Percentiles rank a stretch among this genome's conserved stretches.
Conservation (phyloP, 2,329 filamentous ascomycete species). For the Bipolaris sorokiniana region DNA sequence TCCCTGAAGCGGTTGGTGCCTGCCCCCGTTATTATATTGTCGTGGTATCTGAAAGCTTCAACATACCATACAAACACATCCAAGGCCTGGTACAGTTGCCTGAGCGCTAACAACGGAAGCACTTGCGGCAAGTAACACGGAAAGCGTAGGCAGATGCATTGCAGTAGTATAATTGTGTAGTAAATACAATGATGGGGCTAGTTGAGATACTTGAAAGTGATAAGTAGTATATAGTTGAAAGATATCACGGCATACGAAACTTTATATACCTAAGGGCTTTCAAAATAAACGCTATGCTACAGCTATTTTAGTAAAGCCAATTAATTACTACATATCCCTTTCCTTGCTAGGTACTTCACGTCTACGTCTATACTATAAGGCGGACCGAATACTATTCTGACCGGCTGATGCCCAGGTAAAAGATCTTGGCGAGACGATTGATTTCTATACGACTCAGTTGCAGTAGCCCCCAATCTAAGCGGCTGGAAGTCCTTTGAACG, state of each 20-base stretch:
- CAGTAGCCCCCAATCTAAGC: too few relatives aligned
- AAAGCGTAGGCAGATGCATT: not conserved
- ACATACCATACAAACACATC: conserved; percentile 1
- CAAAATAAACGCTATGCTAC: not conserved
- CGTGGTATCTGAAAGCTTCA: not conserved
- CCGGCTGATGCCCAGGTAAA: too few relatives aligned
- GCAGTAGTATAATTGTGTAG: not conserved
- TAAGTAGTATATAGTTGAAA: not conserved
- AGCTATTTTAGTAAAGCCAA: not conserved
- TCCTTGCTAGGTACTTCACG: not conserved
- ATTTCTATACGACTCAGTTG: too few relatives aligned
- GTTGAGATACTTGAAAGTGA: not conserved
- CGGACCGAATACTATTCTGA: not conserved
- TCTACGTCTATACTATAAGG: not conserved
- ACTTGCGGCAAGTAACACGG: not conserved
- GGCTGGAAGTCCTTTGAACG: too few relatives aligned
- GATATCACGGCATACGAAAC: not conserved
- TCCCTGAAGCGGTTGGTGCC: not conserved
- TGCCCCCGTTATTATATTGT: not conserved
- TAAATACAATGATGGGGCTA: not conserved
- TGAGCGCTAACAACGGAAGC: not conserved
- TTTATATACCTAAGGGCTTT: not conserved
- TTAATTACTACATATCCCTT: not conserved
- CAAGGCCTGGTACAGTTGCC: not conserved
- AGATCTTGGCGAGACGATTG: too few relatives aligned